A percentile compares a stretch with the other conserved stretches of the same genome.
These are phyloP conservation scores for Colletotrichum falcatum DNA, from an alignment of 2,329 filamentous ascomycete genomes.

Conservation along the genomic window DNA sequence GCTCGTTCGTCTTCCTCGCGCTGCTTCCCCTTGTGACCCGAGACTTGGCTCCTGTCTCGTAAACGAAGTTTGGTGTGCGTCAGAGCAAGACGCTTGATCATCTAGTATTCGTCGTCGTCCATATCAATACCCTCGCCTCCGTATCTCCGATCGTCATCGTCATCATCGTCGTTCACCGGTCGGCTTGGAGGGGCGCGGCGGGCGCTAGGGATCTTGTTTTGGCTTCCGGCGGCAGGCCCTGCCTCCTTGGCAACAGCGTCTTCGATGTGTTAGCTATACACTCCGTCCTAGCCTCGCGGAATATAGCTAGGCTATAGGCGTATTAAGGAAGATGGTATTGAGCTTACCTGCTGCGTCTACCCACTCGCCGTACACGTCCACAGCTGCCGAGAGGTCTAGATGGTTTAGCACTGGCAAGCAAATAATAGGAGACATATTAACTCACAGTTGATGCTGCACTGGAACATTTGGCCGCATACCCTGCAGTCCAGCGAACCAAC, in stretches of 20 bases:
- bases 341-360: conserved; percentile 80
- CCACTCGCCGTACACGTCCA: conserved; percentile 98
- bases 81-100: background rate
- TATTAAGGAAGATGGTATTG: background rate
- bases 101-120: conserved; percentile 69
- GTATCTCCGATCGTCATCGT: conserved; percentile 65
- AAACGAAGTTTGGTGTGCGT: background rate
- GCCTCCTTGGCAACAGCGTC: conserved; percentile 65
- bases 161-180: conserved; percentile 58
- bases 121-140: conserved; percentile 64
- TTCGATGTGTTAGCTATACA: conserved; percentile 42
- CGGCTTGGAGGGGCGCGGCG: conserved; percentile 43
- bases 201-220: conserved; percentile 29
- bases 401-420: conserved; percentile 42
- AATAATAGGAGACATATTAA: conserved; percentile 37
- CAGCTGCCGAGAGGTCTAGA: conserved; percentile 85
- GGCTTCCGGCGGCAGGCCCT: conserved; percentile 39
- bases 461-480: conserved; percentile 92
- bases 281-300: background rate
- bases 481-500: conserved; percentile 90
- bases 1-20: background rate
- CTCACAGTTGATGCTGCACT: conserved; percentile 92
- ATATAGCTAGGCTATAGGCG: background rate
- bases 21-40: background rate
- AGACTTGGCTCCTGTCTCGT: background rate